Base-by-base conservation (phyloP, 371 early-diverging fungal species). In the Syncephalastrum sp. region DNA sequence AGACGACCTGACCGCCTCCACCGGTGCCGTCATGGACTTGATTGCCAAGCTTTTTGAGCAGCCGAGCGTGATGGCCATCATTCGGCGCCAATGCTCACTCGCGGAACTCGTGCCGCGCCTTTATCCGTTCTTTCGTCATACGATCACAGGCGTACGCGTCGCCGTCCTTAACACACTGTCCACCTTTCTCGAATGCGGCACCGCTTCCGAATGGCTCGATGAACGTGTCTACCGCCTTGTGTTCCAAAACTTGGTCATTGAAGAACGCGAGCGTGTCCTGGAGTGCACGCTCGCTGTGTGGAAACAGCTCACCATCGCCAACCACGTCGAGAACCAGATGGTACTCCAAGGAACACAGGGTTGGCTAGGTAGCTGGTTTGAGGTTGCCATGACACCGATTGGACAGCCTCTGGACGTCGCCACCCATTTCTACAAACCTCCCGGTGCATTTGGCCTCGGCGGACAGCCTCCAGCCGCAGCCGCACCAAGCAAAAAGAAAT, bases 121-220 rank as follows among this genome's bases (percentile, higher is more conserved):
- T 38, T 91, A 87, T 58, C 94, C 94, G 8, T 96, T 97, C 69
- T 92, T 98, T 72, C 86, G 98, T 41, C 97, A 98, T 60, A 90
- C 94, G 0, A 89, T 96, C 47, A 80, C 88, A 1, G 82, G 89
- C 25, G 98, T 98, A 4, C 90, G 97, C 1, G 60, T 79, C 2
- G 93, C 97, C 0, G 94, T 94, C 0, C 64, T 97, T 42, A 85
- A 89, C 25, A 92, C 95, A 0, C 67, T 97, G 3, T 46, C 77
- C 50, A 89, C 93, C 0, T 86, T 96, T 53, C 72, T 93, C 13
- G 87, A 88, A 43, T 78, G 92, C 60, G 77, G 77, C 4, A 77
- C 78, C 0, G 73, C 79, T 8, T 66, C 76, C 14, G 82, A 79
- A 29, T 96, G 96, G 95, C 82, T 93, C 4, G 88, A 90, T 47